Evolutionary conservation across 202 grass and related monocot genomes (phyloP), one percentile per base, ranked within the genome.

Genomic region (Thinopyrum obtusiflorum): DNA sequence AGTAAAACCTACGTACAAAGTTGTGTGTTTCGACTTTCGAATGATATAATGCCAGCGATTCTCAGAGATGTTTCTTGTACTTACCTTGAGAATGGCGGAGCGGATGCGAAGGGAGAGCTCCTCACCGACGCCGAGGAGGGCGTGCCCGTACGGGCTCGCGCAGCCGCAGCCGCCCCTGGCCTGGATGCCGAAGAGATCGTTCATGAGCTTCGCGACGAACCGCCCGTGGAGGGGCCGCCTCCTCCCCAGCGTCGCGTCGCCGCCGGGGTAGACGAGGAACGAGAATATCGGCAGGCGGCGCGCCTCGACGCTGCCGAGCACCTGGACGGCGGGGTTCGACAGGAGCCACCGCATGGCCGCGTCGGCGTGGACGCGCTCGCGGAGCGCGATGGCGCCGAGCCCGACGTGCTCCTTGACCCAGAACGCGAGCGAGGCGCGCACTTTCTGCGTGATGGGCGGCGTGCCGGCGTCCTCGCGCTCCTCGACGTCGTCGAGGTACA

Each of bases 181-280:
- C 89, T 98, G 95, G 61, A 98, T 80, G 17, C 95, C 95, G 63
- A 98, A 98, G 4, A 98, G 89, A 46, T 98, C 95, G 61, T 91
- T 95, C 29, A 98, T 80, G n/a, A 98, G 77, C 89, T 32, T 92
- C 2, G 95, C 79, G 0, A 90, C 93, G 49, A 98, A 98, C 25
- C 95, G 85, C 2, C 95, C 87, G 6, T 98, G 91, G 3, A 98
- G 89, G 4, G 93, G 95, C 20, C 15, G 7, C 33, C 8, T 2
- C 65, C 53, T 27, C 13, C 28, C 7, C 23, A 9, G 1, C 60
- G 7, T 3, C 33, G 55, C 6, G 42, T 31, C 18, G 1, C 1
- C n/a, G 17, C 33, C 47, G 20, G 95, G 88, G 61, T 87, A 92
- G 18, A 98, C 44, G 55, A 98, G 84, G 81, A 95, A 98, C n/a